Evolutionary conservation across 106 monocot species (phyloP), one percentile per base, ranked within the genome.

Genomic region (Alisma plantagoaquatica): DNA sequence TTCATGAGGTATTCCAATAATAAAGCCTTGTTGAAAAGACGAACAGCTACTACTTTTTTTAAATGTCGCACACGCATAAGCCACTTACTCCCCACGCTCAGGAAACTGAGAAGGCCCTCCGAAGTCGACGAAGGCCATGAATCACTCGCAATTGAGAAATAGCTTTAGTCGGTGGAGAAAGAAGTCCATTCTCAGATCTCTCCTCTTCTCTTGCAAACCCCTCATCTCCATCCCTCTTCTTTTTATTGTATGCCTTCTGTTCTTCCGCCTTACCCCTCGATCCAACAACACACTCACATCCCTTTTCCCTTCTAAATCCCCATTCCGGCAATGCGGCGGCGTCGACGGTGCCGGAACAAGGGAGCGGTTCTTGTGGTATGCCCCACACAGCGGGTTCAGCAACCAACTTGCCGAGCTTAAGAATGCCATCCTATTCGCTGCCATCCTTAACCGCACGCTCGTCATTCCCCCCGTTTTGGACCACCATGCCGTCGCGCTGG

Each of bases 301-400:
- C 28, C 48, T 59, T 38, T 45, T 54, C 19, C 8, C 42, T 29
- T 12, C 30, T 31, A 28, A 29, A 26, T 17, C 56, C 47, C 33
- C 7, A 43, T 21, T 23, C 10, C 1, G 27, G 5, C 55, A 2
- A 15, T 54, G 30, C 14, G 31, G 16, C 54, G 29, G 64, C 59
- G 24, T 10, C 41, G 21, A 27, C 24, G 20, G 44, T 14, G 3
- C 35, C 27, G 9, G 12, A 15, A 26, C 24, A 8, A 59, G 59
- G 29, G 69, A 85, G 53, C 61, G 68, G 5, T 90, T 90, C 51
- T 65, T 98, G 17, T 79, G 72, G 75, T 98, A 85, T 51, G 84
- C 96, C 0, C 96, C 96, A 12, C 89, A 98, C 76, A 98, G 96
- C 44, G 96, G 96, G 9, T 98, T 98, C 89, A 89, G 78, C 72